Evolutionary conservation across 768 basidiomycete genomes (phyloP).

Genomic region (Nevesoporus exiguus): DNA sequence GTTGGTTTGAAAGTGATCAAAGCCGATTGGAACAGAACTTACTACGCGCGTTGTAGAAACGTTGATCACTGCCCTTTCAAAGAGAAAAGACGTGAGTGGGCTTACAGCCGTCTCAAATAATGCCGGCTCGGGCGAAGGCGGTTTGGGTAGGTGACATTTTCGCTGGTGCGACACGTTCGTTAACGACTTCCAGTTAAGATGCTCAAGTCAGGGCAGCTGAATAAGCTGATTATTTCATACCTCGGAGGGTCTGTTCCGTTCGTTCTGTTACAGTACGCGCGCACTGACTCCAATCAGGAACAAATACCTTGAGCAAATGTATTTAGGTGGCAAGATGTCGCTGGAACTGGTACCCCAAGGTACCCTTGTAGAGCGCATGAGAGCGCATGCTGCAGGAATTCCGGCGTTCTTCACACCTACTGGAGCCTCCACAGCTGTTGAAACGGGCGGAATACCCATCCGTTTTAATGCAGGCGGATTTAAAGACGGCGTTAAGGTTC

Average conservation of each 20-base stretch:
- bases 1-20: constrained; percentile 33
- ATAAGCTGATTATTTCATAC: constrained; percentile 82
- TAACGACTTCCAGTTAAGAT: constrained; percentile 52
- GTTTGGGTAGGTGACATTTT: constrained; percentile 48
- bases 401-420: constrained; percentile 89
- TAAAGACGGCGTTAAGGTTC: constrained; percentile 59
- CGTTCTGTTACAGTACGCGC: not conserved
- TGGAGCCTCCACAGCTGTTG: constrained; percentile 74
- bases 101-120: constrained; percentile 86
- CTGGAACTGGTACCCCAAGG: constrained; percentile 89
- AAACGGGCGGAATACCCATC: constrained; percentile 71
- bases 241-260: constrained; percentile 61
- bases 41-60: constrained; percentile 50
- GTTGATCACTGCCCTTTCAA: constrained; percentile 68
- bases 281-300: constrained; percentile 44
- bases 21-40: not conserved
- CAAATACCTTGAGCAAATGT: constrained; percentile 77
- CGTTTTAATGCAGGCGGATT: constrained; percentile 74
- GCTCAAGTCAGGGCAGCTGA: constrained; percentile 67
- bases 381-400: constrained; percentile 82
- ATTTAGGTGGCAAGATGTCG: constrained; percentile 75
- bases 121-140: constrained; percentile 64
- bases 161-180: not conserved
- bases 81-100: constrained; percentile 62
- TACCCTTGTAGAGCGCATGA: constrained; percentile 82